Evolutionary conservation across 1,139 yeast genomes (phyloP).

Genomic region (Wickerhamomyces sp.): DNA sequence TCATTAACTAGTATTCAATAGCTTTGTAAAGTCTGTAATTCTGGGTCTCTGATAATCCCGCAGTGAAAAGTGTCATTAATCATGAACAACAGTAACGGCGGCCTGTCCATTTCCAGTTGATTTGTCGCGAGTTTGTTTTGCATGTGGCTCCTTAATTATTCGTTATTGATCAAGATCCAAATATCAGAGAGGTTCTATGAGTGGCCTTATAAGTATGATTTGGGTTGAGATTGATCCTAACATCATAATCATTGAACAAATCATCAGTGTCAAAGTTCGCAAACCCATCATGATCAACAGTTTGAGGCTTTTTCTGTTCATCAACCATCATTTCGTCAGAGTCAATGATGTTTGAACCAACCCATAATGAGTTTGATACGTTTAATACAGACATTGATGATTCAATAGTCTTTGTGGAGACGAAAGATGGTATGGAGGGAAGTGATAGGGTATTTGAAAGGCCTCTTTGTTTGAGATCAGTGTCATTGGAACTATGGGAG

Average conservation of each 20-base stretch:
- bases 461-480: background rate
- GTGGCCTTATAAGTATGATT: background rate
- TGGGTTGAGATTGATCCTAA: background rate
- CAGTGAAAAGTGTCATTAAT: too few species aligned
- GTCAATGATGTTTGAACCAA: slow-evolving; percentile 15
- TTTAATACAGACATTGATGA: slow-evolving; percentile 14
- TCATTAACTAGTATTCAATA: too few species aligned
- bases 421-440: slow-evolving; percentile 1
- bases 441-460: too few species aligned
- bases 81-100: too few species aligned
- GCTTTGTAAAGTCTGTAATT: too few species aligned
- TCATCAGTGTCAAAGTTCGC: slow-evolving; percentile 11
- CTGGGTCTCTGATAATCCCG: too few species aligned
- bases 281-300: slow-evolving; percentile 6
- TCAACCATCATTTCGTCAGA: background rate
- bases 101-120: too few species aligned
- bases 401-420: slow-evolving; percentile 3
- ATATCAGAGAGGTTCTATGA: slow-evolving; percentile 19
- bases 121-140: too few species aligned
- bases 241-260: slow-evolving; percentile 10
- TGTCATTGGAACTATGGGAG: slow-evolving; percentile 1
- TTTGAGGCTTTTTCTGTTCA: background rate
- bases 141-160: background rate
- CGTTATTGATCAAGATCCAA: slow-evolving; percentile 6
- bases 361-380: slow-evolving; percentile 21